Conservation (phyloP, 73 alveolate species). For the Paramecium pentaurelia region DNA sequence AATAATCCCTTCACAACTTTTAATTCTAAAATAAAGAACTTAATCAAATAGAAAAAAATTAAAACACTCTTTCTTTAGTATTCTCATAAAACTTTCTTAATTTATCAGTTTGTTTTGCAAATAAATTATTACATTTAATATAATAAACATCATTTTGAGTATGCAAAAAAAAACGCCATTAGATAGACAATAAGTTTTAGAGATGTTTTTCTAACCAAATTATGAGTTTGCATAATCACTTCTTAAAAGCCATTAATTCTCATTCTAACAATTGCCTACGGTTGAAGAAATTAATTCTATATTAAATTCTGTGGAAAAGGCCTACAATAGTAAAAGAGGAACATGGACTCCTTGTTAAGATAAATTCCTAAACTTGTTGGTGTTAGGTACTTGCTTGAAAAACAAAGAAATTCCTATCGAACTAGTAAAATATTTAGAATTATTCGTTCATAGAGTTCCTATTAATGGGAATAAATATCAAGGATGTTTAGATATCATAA, state of each 20-base stretch:
- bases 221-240: neutral
- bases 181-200: neutral
- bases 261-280: neutral
- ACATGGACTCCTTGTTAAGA: neutral
- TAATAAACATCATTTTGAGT: neutral
- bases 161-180: constrained; percentile 1
- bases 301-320: neutral
- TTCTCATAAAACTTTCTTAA: neutral
- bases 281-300: neutral
- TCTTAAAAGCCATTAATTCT: neutral
- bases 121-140: neutral
- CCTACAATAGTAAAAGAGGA: neutral
- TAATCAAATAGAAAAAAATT: neutral
- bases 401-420: neutral
- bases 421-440: neutral
- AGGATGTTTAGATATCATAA: constrained; percentile 8
- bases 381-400: neutral
- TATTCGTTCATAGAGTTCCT: neutral
- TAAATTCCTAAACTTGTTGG: neutral
- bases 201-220: neutral
- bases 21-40: neutral
- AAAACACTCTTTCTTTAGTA: neutral
- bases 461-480: constrained; percentile 1
- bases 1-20: neutral
- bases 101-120: neutral